Evolutionary conservation across 1,139 yeast genomes (phyloP), one percentile per base, ranked within the genome.

Genomic region (Candida smagusa): DNA sequence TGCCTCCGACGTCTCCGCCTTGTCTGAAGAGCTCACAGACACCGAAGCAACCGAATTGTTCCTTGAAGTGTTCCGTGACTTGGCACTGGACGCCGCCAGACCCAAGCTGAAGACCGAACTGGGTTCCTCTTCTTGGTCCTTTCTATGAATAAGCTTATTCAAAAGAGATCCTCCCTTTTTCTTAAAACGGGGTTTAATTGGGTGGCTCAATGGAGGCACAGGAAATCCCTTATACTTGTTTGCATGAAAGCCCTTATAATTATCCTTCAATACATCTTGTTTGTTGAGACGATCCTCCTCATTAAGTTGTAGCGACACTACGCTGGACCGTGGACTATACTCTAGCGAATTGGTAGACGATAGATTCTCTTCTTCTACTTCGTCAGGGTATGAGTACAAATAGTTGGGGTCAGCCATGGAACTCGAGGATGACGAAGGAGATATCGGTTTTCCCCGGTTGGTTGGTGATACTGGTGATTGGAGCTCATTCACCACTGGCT

Each of bases 161-260:
- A 74, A 60, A 28, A 76, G 54, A 2, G 73, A 61, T 12, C 63
- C 56, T 34, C 69, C 65, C 53, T 71, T 70, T 47, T 68, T 69
- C 46, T 60, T 63, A 50, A 71, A 69, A 37, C 65, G 60, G 0
- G 81, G 80, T 45, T 68, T 74, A 12, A 75, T 68, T 2, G 81
- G 81, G 13, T 71, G 76, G 9, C 61, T 49, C 32, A 74, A 60
- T 1, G 81, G 80, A 1, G 82, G 81, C 1, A 72, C 54, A 28
- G 45, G 36, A 12, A 40, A 37, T 16, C 49, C 52, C 25, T 61
- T 64, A 22, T 59, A 49, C 27, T 60, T 60, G 30, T 63, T 61
- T 30, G 65, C 67, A 48, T 76, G 81, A 54, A 77, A 72, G 2
- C 82, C 82, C 38, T 61, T 64, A 47, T 76, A 75, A 34, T 63